Conservation (phyloP, 176 grass and related monocot species). For the Pontederia crassipes region DNA sequence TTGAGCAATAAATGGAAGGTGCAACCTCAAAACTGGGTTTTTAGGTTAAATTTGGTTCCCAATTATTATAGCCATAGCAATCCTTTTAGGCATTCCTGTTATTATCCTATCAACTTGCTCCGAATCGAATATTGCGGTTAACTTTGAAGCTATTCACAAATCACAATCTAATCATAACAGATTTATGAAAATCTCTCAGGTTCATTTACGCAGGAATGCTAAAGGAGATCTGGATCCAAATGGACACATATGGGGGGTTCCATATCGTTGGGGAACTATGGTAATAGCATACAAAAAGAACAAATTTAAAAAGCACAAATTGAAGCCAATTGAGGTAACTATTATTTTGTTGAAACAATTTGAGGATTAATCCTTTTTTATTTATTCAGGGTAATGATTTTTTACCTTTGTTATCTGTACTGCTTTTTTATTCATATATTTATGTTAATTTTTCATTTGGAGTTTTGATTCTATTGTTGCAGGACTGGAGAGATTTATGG, state of each 20-base stretch:
- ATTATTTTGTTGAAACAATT: neutral
- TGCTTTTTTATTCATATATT: neutral
- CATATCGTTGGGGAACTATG: slow-evolving; percentile 79
- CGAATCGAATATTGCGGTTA: neutral
- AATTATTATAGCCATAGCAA: no score
- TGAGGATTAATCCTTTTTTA: neutral
- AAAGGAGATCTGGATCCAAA: slow-evolving; percentile 79
- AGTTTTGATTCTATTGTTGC: slow-evolving; percentile 9
- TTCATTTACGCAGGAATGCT: slow-evolving; percentile 83
- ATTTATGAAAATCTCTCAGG: slow-evolving; percentile 74
- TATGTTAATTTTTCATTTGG: slow-evolving; percentile 1
- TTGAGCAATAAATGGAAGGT: slow-evolving; percentile 89
- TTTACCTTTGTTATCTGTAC: neutral
- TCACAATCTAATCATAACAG: slow-evolving; percentile 3
- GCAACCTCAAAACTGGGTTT: slow-evolving; percentile 3
- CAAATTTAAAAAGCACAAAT: slow-evolving; percentile 70
- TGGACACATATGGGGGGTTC: slow-evolving; percentile 61
- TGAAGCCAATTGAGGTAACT: slow-evolving; percentile 76
- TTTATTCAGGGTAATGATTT: neutral
- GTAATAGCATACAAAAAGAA: slow-evolving; percentile 95
- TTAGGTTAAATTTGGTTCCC: no score
- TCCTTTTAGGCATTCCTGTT: slow-evolving; percentile 1
- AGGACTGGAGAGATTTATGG: slow-evolving; percentile 97
- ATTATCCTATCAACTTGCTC: neutral
- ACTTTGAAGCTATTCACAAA: neutral